These are phyloP conservation scores for Yamagishiella unicocca DNA, from an alignment of 139 green algal species.

Conservation along the genomic window DNA sequence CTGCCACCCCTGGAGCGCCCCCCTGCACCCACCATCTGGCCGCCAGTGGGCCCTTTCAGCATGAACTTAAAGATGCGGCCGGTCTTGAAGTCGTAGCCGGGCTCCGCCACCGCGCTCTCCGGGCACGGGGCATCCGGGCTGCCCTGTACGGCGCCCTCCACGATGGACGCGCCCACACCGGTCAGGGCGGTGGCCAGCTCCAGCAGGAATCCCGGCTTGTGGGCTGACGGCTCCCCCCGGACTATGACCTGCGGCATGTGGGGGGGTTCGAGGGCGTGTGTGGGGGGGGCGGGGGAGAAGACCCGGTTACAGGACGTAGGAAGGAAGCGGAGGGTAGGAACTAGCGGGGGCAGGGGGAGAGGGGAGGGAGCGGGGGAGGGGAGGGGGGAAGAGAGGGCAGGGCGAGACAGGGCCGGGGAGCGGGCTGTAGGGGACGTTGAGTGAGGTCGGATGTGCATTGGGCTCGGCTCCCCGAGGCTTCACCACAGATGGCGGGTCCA, in stretches of 20 bases:
- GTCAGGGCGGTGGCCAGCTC: conserved; percentile 37
- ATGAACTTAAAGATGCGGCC: conserved; percentile 35
- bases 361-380: neutral
- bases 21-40: conserved; percentile 27
- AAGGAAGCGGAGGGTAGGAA: neutral
- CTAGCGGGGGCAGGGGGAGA: neutral
- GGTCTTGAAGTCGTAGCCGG: neutral
- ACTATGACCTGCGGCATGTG: conserved; percentile 6
- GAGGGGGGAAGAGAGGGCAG: neutral
- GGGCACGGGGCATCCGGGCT: conserved; percentile 1
- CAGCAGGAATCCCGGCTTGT: conserved; percentile 43
- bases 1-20: neutral
- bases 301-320: neutral
- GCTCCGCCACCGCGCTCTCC: neutral
- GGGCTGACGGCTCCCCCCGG: conserved; percentile 7
- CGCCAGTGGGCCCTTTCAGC: conserved; percentile 12
- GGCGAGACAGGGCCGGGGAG: too few relatives aligned
- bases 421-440: too few relatives aligned
- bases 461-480: too few relatives aligned
- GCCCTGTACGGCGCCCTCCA: conserved; percentile 29
- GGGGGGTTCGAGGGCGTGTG: neutral
- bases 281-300: neutral
- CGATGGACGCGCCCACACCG: neutral
- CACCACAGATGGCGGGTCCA: too few relatives aligned
- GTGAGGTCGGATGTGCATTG: too few relatives aligned